phyloP scores from a whole-genome alignment of 2,329 filamentous ascomycete genomes.

The Sporothrix brunneoviolacea region DNA sequence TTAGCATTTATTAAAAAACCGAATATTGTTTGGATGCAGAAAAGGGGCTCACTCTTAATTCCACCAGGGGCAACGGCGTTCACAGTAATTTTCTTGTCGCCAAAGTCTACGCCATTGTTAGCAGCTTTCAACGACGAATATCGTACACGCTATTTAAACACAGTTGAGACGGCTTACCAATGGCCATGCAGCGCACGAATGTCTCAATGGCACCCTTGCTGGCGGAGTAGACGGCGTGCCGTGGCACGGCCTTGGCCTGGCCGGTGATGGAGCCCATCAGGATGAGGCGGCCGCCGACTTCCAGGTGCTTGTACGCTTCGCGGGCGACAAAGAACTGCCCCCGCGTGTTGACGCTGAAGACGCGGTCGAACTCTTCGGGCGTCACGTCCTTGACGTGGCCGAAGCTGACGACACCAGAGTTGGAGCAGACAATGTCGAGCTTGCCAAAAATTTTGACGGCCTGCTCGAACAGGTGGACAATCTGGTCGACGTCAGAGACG shows the following conservation, averaged over 20 bases:
- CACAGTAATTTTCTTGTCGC: conserved; percentile 31
- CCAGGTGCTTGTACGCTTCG: conserved; percentile 55
- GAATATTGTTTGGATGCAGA: too few species aligned
- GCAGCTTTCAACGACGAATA: background rate
- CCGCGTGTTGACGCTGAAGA: conserved; percentile 53
- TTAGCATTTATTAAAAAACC: background rate
- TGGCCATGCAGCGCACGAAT: conserved; percentile 26
- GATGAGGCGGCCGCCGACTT: conserved; percentile 55
- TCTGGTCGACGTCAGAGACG: conserved; percentile 26
- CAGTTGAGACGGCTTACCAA: conserved; percentile 13
- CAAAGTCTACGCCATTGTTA: conserved; percentile 23
- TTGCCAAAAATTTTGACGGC: conserved; percentile 52
- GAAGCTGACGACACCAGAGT: conserved; percentile 54
- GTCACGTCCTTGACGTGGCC: conserved; percentile 52
- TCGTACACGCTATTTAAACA: background rate
- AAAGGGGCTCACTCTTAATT: too few species aligned
- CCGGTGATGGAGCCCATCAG: conserved; percentile 57
- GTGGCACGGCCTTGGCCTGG: conserved; percentile 25
- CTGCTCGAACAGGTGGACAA: conserved; percentile 33
- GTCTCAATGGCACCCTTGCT: conserved; percentile 31
- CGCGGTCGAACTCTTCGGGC: conserved; percentile 53
- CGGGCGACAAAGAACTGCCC: conserved; percentile 59
- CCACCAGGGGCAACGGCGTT: conserved; percentile 31
- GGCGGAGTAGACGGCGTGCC: conserved; percentile 30
- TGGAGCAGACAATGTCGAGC: conserved; percentile 56